Evolutionary conservation across 2,329 filamentous ascomycete genomes (phyloP).

Genomic region (Colletotrichum limetticola): DNA sequence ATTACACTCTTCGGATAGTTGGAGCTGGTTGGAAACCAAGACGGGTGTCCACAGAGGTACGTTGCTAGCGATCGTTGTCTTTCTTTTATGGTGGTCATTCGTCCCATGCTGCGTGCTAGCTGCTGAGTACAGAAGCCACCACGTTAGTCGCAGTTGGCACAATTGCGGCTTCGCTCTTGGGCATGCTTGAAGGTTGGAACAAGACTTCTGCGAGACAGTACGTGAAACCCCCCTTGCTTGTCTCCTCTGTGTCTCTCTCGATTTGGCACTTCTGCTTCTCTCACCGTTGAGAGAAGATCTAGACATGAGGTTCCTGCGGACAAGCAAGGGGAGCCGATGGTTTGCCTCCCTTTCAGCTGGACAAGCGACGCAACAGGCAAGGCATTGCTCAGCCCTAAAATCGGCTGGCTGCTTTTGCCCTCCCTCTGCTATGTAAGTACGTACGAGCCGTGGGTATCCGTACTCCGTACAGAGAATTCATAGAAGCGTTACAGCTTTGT

Average conservation of each 20-base stretch:
- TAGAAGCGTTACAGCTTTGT: neutral
- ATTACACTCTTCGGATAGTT: neutral
- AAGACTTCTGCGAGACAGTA: neutral
- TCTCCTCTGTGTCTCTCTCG: neutral
- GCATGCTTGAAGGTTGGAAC: neutral
- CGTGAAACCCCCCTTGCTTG: neutral
- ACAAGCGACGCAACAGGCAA: slow-evolving; percentile 12
- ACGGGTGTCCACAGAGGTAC: neutral
- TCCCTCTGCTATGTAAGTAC: neutral
- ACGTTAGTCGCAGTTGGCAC: slow-evolving; percentile 1
- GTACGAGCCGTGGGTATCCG: neutral
- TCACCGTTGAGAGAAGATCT: neutral
- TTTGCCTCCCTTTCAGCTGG: slow-evolving; percentile 14
- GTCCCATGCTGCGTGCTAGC: neutral
- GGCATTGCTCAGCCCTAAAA: slow-evolving; percentile 31
- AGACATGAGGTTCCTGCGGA: neutral
- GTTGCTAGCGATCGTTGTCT: neutral
- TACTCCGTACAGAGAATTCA: neutral
- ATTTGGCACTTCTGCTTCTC: slow-evolving; percentile 4
- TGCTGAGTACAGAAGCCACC: neutral
- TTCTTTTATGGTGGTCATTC: neutral
- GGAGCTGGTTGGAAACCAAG: neutral
- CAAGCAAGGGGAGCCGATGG: neutral
- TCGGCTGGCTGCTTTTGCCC: slow-evolving; percentile 1
- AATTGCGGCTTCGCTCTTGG: neutral